phyloP scores from a whole-genome alignment of 2,329 filamentous ascomycete species.

The Apiospora phragmitis region DNA sequence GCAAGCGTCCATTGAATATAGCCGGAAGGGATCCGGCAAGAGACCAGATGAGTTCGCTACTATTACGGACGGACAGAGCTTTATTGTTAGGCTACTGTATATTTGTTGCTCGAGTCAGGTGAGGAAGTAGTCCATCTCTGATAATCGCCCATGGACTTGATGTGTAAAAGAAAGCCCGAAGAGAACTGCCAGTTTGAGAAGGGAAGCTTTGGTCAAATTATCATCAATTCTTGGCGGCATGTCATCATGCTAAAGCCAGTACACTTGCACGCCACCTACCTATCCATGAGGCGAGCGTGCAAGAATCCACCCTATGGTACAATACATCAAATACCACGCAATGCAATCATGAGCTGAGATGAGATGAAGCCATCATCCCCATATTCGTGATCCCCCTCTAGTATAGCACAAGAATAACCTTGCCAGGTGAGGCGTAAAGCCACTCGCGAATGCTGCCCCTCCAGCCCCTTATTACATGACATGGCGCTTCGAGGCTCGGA shows the following conservation, averaged over 20 bases:
- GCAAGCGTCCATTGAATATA: neutral
- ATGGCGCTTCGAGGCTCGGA: neutral
- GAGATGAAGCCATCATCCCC: conserved; percentile 9
- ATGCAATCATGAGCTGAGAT: conserved; percentile 13
- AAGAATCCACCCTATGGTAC: conserved; percentile 9
- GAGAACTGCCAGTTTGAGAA: neutral
- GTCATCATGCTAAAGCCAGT: neutral
- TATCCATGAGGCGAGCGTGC: neutral
- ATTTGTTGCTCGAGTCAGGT: neutral
- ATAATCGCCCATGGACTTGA: neutral
- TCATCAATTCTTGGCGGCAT: conserved; percentile 9
- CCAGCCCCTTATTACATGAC: neutral
- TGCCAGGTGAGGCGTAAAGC: conserved; percentile 1
- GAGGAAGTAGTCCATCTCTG: neutral
- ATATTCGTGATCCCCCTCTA: conserved; percentile 1
- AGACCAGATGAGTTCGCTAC: neutral
- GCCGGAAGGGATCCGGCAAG: neutral
- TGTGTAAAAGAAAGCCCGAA: neutral
- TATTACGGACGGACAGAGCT: neutral
- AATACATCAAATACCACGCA: conserved; percentile 5
- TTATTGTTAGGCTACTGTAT: neutral
- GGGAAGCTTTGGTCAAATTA: neutral
- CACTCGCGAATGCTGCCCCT: neutral
- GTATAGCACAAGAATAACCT: conserved; percentile 4
- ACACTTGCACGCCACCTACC: neutral